Conservation (phyloP, 331 rosid species). For the Malus hybrid region DNA sequence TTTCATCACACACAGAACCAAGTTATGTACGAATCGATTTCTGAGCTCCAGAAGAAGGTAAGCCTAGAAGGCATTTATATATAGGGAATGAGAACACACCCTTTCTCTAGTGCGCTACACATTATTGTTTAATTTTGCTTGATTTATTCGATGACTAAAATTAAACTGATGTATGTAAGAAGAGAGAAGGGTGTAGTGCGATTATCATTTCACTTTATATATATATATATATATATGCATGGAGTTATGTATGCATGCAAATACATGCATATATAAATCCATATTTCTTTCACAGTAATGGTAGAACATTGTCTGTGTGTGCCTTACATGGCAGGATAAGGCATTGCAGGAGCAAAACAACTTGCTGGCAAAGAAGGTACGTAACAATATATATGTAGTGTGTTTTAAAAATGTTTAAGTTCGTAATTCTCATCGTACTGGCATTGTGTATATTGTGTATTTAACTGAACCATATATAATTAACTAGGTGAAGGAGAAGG, state of each 20-base stretch:
- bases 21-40: constrained; percentile 67
- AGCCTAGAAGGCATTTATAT: not conserved
- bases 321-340: constrained; percentile 43
- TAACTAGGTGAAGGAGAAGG: constrained; percentile 58
- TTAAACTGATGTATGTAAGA: too few relatives aligned
- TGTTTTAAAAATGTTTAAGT: not conserved
- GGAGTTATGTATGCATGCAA: not conserved
- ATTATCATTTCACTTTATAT: too few relatives aligned
- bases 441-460: not conserved
- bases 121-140: too few relatives aligned
- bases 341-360: constrained; percentile 71
- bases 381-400: too few relatives aligned
- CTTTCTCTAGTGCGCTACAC: too few relatives aligned
- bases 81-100: too few relatives aligned
- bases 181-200: too few relatives aligned
- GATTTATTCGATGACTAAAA: too few relatives aligned
- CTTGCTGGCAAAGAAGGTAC: constrained; percentile 56
- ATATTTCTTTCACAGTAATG: not conserved
- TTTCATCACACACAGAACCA: constrained; percentile 54
- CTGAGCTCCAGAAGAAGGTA: constrained; percentile 80
- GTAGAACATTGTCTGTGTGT: not conserved
- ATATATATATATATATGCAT: too few relatives aligned
- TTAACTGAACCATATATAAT: not conserved
- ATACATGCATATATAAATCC: not conserved
- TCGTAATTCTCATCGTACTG: not conserved